phyloP scores from a whole-genome alignment of 805 yeast genomes.

The Zygosaccharomyces bisporus region DNA sequence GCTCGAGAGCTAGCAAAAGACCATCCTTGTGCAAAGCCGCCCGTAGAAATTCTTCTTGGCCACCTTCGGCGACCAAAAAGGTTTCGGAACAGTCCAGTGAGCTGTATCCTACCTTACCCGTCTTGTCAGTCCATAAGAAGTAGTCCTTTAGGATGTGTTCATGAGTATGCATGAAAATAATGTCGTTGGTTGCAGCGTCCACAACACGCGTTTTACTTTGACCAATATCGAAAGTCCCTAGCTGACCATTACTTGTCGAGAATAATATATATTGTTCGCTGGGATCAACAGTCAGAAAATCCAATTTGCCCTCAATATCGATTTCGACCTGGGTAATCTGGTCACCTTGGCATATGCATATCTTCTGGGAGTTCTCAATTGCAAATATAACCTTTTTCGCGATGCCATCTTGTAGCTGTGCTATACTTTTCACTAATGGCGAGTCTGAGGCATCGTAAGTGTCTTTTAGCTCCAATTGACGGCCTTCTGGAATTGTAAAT shows the following conservation, averaged over 20 bases:
- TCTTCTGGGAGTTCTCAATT: neutral
- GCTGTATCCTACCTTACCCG: slow-evolving; percentile 18
- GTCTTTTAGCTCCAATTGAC: slow-evolving; percentile 3
- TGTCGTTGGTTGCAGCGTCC: slow-evolving; percentile 3
- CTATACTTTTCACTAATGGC: neutral
- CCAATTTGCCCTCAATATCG: slow-evolving; percentile 4
- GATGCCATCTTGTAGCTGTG: neutral
- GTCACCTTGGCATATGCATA: slow-evolving; percentile 2
- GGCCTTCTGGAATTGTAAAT: neutral
- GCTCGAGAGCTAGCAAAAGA: slow-evolving; percentile 30
- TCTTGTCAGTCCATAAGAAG: slow-evolving; percentile 17
- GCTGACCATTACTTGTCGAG: slow-evolving; percentile 5
- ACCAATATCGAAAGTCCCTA: slow-evolving; percentile 4
- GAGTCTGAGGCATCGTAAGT: slow-evolving; percentile 7
- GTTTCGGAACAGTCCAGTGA: slow-evolving; percentile 12
- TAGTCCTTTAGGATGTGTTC: slow-evolving; percentile 15
- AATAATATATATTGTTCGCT: slow-evolving; percentile 5
- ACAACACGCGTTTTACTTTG: neutral
- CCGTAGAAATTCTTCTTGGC: slow-evolving; percentile 1
- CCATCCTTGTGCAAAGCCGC: slow-evolving; percentile 39
- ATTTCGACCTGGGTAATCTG: neutral
- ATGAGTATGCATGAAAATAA: slow-evolving; percentile 18
- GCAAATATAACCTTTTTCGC: slow-evolving; percentile 6
- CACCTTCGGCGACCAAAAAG: slow-evolving; percentile 6
- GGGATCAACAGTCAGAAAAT: slow-evolving; percentile 7